These are phyloP conservation scores for Selaginella moellendorffii DNA, from an alignment of 75 land plant species.

Conservation along the genomic window DNA sequence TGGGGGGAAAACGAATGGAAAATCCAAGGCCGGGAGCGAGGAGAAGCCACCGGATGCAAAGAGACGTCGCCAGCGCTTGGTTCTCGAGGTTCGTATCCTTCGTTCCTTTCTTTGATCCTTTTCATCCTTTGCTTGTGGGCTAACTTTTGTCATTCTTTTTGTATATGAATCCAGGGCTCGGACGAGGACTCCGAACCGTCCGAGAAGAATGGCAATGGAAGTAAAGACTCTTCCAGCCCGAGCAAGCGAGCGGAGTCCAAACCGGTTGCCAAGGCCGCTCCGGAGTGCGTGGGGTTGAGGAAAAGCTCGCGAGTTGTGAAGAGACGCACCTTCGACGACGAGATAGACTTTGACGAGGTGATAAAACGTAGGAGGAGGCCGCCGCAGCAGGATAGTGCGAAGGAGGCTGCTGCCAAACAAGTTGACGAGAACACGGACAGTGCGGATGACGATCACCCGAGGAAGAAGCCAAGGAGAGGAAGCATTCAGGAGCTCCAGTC, in stretches of 20 bases:
- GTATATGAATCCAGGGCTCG: too few relatives aligned
- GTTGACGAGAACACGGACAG: background rate
- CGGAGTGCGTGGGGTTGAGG: slow-evolving; percentile 18
- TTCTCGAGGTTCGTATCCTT: background rate
- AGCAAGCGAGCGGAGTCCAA: too few relatives aligned
- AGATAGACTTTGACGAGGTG: slow-evolving; percentile 19
- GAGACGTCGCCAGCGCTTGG: background rate
- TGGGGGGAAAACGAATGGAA: too few relatives aligned
- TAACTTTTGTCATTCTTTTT: too few relatives aligned
- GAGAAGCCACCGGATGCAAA: background rate
- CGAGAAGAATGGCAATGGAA: background rate
- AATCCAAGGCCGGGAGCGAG: too few relatives aligned
- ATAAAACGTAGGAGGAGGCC: background rate
- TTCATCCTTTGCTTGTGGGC: background rate
- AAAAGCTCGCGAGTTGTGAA: slow-evolving; percentile 59
- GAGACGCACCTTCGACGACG: slow-evolving; percentile 37
- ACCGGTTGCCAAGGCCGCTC: background rate
- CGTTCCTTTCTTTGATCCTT: too few relatives aligned
- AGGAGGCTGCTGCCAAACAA: background rate
- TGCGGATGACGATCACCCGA: slow-evolving; percentile 6
- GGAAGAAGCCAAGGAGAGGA: slow-evolving; percentile 3
- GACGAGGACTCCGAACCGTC: background rate
- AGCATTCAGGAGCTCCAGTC: slow-evolving; percentile 13
- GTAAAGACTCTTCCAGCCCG: background rate
- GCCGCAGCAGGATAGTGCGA: background rate